These are phyloP conservation scores for Penicillium concentricum DNA, from an alignment of 2,329 filamentous ascomycete species.

Conservation along the genomic window DNA sequence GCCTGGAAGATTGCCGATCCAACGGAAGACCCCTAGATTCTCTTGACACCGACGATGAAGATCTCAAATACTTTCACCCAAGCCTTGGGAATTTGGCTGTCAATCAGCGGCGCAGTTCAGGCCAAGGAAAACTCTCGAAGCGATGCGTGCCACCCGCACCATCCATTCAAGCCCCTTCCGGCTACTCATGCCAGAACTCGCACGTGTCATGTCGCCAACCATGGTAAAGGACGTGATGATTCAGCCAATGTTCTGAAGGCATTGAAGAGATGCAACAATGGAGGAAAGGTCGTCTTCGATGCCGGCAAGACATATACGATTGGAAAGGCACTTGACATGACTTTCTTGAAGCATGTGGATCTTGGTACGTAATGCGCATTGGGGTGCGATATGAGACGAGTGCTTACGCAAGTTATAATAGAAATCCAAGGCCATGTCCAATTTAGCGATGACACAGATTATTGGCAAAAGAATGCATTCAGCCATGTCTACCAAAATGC, in stretches of 20 bases:
- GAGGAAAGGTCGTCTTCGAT: constrained; percentile 61
- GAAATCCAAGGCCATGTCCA: constrained; percentile 60
- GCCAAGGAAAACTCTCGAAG: constrained; percentile 20
- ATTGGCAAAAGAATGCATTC: constrained; percentile 67
- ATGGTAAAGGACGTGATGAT: constrained; percentile 46
- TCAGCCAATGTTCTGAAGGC: constrained; percentile 54
- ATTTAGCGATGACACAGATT: constrained; percentile 66
- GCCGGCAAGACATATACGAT: constrained; percentile 59
- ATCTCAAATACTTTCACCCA: constrained; percentile 24
- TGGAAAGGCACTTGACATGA: constrained; percentile 64
- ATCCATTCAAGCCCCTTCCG: constrained; percentile 32
- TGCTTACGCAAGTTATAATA: constrained; percentile 22
- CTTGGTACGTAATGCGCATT: constrained; percentile 45
- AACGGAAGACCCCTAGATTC: background rate
- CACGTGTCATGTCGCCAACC: constrained; percentile 30
- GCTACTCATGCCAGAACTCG: constrained; percentile 23
- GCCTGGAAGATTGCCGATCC: background rate
- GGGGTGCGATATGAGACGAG: background rate
- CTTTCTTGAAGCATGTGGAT: constrained; percentile 63
- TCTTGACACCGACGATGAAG: constrained; percentile 24
- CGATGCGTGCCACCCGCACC: constrained; percentile 28
- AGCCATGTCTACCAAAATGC: constrained; percentile 65
- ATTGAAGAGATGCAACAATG: constrained; percentile 60
- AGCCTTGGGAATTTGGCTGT: constrained; percentile 20
- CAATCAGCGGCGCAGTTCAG: constrained; percentile 19